These are phyloP conservation scores for Rhynchosporium graminicola DNA, from an alignment of 2,329 filamentous ascomycete species.

Conservation along the genomic window DNA sequence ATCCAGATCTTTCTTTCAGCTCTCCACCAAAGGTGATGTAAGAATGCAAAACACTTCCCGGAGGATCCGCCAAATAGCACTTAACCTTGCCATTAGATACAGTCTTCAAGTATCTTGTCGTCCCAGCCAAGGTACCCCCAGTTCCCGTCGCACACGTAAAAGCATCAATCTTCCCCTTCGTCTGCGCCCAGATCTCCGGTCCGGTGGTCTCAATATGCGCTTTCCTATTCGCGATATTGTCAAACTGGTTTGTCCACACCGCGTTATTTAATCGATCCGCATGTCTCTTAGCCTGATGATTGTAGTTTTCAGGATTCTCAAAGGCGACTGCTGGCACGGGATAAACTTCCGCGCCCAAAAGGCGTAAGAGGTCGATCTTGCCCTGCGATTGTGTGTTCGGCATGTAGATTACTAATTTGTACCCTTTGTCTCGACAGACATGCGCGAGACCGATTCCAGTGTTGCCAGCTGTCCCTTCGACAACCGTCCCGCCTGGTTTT, in stretches of 20 bases:
- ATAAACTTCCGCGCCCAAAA: conserved; percentile 93
- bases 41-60: conserved; percentile 87
- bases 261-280: conserved; percentile 85
- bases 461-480: conserved; percentile 96
- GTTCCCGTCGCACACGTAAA: conserved; percentile 97
- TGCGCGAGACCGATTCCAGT: conserved; percentile 97
- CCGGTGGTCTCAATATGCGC: conserved; percentile 97
- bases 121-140: conserved; percentile 85
- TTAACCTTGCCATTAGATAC: conserved; percentile 76
- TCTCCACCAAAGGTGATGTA: conserved; percentile 86
- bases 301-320: conserved; percentile 95
- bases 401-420: conserved; percentile 99
- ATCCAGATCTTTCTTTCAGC: conserved; percentile 76
- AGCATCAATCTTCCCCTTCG: conserved; percentile 79
- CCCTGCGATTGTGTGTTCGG: conserved; percentile 97
- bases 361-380: conserved; percentile 89
- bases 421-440: conserved; percentile 88
- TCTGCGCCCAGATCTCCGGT: conserved; percentile 96
- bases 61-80: conserved; percentile 89
- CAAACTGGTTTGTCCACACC: conserved; percentile 99
- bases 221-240: conserved; percentile 90
- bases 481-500: conserved; percentile 84
- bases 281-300: conserved; percentile 89
- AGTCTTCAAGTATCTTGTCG: conserved; percentile 86
- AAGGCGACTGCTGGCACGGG: conserved; percentile 95